These are phyloP conservation scores for Mycena floridula DNA, from an alignment of 768 basidiomycete species.

Conservation along the genomic window DNA sequence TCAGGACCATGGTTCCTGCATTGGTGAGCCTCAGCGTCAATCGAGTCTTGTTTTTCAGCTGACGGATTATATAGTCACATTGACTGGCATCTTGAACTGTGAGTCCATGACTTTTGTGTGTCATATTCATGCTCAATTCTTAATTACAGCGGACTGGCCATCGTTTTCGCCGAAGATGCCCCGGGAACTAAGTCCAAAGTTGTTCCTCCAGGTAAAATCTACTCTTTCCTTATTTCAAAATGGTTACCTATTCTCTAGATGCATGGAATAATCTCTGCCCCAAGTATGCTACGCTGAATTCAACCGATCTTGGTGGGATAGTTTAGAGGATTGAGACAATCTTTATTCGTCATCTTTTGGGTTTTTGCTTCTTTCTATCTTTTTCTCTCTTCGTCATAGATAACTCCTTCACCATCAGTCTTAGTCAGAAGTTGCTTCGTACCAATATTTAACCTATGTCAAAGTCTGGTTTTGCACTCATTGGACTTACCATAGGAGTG, in stretches of 20 bases:
- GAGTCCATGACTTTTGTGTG: constrained; percentile 5
- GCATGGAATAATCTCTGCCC: constrained; percentile 24
- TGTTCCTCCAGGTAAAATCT: constrained; percentile 17
- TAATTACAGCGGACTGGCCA: constrained; percentile 19
- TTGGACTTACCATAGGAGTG: too few species aligned
- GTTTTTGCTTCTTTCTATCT: too few species aligned
- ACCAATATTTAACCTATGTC: too few species aligned
- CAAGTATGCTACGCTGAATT: constrained; percentile 12
- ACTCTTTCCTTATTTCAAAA: background rate
- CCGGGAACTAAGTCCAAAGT: constrained; percentile 11
- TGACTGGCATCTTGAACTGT: constrained; percentile 42
- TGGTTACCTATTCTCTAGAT: constrained; percentile 8
- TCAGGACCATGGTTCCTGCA: constrained; percentile 43
- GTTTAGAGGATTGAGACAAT: too few species aligned
- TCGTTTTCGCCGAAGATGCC: constrained; percentile 29
- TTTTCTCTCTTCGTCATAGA: too few species aligned
- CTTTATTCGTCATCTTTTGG: too few species aligned
- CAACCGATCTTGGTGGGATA: too few species aligned
- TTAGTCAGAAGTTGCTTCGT: too few species aligned
- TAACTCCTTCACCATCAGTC: too few species aligned
- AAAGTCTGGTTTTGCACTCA: too few species aligned
- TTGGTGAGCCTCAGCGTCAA: background rate
- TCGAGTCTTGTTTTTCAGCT: background rate
- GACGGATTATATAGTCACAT: constrained; percentile 23
- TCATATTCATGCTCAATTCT: background rate